Conservation (phyloP, 2,329 filamentous ascomycete species). For the Whalleya microplaca region DNA sequence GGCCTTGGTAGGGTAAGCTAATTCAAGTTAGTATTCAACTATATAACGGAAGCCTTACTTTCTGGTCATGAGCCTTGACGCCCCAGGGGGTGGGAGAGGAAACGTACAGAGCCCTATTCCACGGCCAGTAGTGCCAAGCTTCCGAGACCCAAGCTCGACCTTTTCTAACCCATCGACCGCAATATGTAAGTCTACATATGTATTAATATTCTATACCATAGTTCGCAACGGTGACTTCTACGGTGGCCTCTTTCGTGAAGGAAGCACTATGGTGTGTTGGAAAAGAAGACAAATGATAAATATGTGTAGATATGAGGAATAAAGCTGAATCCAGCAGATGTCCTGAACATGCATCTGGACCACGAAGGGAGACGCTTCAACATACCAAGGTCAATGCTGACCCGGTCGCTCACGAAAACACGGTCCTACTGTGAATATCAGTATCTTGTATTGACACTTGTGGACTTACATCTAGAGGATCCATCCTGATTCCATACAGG, state of each 20-base stretch:
- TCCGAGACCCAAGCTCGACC: constrained; percentile 1
- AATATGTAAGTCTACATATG: constrained; percentile 8
- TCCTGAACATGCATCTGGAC: no score
- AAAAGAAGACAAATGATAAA: neutral
- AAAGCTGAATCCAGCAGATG: no score
- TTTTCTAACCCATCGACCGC: constrained; percentile 16
- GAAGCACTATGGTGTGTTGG: no score
- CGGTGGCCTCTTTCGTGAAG: neutral
- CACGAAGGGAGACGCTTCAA: neutral
- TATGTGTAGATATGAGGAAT: no score
- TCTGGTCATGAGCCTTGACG: neutral
- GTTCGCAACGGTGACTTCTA: neutral
- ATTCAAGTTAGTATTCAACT: neutral
- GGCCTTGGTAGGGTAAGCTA: neutral
- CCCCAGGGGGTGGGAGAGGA: neutral
- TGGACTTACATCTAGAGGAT: no score
- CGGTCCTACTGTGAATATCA: neutral
- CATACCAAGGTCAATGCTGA: neutral
- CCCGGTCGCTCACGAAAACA: neutral
- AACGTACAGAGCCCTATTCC: constrained; percentile 44
- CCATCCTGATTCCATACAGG: no score
- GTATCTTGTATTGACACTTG: neutral
- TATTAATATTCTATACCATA: neutral
- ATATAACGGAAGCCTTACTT: neutral
- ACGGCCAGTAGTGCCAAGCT: constrained; percentile 51